Evolutionary conservation across 2,329 filamentous ascomycete species (phyloP), one percentile per base, ranked within the genome.

Genomic region (Monosporascus sp.): DNA sequence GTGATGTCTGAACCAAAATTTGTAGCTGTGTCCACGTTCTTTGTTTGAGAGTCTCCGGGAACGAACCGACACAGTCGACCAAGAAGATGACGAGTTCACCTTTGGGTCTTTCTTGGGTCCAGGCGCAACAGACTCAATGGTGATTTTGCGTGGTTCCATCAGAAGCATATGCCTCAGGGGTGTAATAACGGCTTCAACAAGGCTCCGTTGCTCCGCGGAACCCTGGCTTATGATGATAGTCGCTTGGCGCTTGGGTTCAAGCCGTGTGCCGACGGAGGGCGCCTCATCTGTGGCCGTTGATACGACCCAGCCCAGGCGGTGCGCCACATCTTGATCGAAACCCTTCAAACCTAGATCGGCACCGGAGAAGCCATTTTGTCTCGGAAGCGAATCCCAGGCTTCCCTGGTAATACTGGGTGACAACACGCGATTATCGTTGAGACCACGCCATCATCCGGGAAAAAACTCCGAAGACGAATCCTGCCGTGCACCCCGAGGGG

Each of bases 401-500:
- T 5, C 11, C 2, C 3, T 24, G 14, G 49, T 18, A 6, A 56
- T 37, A 9, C 35, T 53, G 0, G 58, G 54, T 4, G 45, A 37
- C 9, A 55, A 52, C 22, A 22, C 25, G 1, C 62, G 55, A 3
- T 57, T 62, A 6, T 67, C 65, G 2, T 61, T 53, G 1, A 47
- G 37, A 15, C 63, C 63, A 4, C 63, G 47, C 61, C 63, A 68
- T 65, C 67, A 70, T 14, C 58, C 49, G 0, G 51, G 50, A 0
- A 60, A 60, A 44, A 15, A 8, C 24, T 1, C 56, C 54, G 15
- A 57, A 50, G 11, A 58, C 38, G 20, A 41, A 41, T 18, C 38
- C 38, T 9, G 20, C n/a, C 1, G 14, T 18, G 4, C 14, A n/a
- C 20, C 38, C 15, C 8, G 5, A 9, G 17, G 15, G 38, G 17